Evolutionary conservation across 78 protist species (phyloP), one percentile per base, ranked within the genome.

Genomic region (Dictyostelium firmibasis): DNA sequence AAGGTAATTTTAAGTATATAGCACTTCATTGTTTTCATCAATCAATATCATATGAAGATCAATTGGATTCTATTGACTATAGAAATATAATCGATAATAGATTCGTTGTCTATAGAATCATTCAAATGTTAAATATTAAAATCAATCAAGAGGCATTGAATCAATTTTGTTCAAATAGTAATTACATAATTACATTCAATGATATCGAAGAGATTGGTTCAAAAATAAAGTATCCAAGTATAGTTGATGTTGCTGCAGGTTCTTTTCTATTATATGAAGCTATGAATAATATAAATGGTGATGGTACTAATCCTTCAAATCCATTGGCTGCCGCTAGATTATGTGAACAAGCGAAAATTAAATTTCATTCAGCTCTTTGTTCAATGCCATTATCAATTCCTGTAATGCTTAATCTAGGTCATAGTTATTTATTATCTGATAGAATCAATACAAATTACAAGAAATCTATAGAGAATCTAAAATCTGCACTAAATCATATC

Each of bases 121-220:
- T 85, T 33, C 81, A 74, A 50, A 85, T 85, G 43, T 29, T 85
- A 14, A 69, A 74, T 44, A 31, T 85, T 23, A 35, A 79, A 72
- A 74, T 85, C 44, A 85, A 85, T 74, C n/a, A 11, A 27, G 83
- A 74, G 2, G 83, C 91, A 31, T 44, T 62, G n/a, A 85, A 50
- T 7, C 84, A 85, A 27, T 85, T 85, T 44, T 20, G 50, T 5
- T 69, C 83, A 20, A 85, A 57, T 72, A 43, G 57, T 11, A 43
- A 43, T 27, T 69, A 72, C 31, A 27, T 72, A 0, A 85, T 85
- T 47, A 47, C 83, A 4, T 9, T 50, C 44, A 31, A 74, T 16
- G 91, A 85, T 50, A 85, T 85, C 3, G 91, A 85, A 50, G 91
- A 85, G 57, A 57, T 85, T 50, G 91, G 74, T 16, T 85, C 91